phyloP scores from a whole-genome alignment of 169 alveolate genomes.

The Perkinsus chesapeaki region DNA sequence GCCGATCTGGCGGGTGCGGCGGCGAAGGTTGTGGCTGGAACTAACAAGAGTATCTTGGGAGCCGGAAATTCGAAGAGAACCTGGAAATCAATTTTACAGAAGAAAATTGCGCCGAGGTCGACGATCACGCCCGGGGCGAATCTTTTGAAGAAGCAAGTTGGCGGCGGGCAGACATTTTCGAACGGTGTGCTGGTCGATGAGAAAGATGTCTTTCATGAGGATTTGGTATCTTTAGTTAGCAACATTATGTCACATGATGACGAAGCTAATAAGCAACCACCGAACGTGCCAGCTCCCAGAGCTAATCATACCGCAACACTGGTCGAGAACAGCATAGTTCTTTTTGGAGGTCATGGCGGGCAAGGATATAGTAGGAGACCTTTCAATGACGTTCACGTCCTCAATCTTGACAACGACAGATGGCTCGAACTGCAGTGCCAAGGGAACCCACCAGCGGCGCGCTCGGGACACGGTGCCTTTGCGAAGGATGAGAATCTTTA shows the following conservation, averaged over 20 bases:
- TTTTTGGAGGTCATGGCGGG: conserved; percentile 84
- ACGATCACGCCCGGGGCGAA: not conserved
- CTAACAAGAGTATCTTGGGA: not conserved
- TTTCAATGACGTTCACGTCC: conserved; percentile 73
- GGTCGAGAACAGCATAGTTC: conserved; percentile 22
- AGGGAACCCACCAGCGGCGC: conserved; percentile 75
- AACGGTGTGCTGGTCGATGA: not conserved
- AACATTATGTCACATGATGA: not conserved
- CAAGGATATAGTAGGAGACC: conserved; percentile 60
- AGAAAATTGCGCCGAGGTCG: not conserved
- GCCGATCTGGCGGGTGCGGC: not conserved
- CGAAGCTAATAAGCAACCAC: not conserved
- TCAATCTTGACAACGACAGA: conserved; percentile 61
- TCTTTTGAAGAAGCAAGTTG: not conserved
- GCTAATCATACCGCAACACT: conserved; percentile 34
- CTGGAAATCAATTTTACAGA: not conserved
- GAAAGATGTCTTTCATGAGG: not conserved
- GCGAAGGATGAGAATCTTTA: conserved; percentile 54
- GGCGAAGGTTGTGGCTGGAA: not conserved
- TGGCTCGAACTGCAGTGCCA: conserved; percentile 69
- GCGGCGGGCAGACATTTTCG: not conserved
- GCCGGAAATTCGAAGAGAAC: not conserved
- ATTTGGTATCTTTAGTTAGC: not conserved
- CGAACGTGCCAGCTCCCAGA: conserved; percentile 29
- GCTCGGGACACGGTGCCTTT: conserved; percentile 67